These are phyloP conservation scores for Saccharata proteae DNA, from an alignment of 2,329 filamentous ascomycete genomes.

Conservation along the genomic window DNA sequence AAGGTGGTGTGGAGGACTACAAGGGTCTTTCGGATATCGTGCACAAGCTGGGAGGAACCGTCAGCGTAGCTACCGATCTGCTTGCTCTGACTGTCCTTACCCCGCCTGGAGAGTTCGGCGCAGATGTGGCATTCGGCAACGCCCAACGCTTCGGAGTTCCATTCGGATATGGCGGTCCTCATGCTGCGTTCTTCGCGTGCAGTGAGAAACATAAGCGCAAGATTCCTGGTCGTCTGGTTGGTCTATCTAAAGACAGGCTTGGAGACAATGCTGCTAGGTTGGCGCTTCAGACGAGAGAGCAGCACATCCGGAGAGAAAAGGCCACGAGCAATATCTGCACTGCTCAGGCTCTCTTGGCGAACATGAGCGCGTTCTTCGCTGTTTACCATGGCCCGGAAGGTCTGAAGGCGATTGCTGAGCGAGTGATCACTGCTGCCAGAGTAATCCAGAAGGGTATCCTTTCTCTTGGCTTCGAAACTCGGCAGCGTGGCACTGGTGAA, in stretches of 20 bases:
- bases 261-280: constrained; percentile 72
- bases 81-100: constrained; percentile 77
- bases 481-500: constrained; percentile 43
- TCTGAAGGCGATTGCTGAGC: constrained; percentile 70
- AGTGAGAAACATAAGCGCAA: constrained; percentile 87
- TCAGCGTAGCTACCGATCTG: constrained; percentile 82
- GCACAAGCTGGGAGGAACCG: constrained; percentile 64
- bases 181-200: constrained; percentile 91
- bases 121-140: constrained; percentile 89
- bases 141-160: constrained; percentile 87
- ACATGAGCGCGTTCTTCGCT: constrained; percentile 92
- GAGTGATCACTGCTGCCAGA: constrained; percentile 58
- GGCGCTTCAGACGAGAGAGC: constrained; percentile 83
- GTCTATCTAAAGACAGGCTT: constrained; percentile 79
- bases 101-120: constrained; percentile 86
- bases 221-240: constrained; percentile 82
- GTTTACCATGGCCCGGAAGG: constrained; percentile 84
- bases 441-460: constrained; percentile 54
- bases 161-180: constrained; percentile 85
- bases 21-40: constrained; percentile 60
- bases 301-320: constrained; percentile 93
- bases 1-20: constrained; percentile 69
- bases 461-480: constrained; percentile 51
- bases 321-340: constrained; percentile 97
- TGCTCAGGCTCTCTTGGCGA: constrained; percentile 82